Base-by-base conservation (phyloP, 805 yeast species). In the Jamesozyma gamospora region DNA sequence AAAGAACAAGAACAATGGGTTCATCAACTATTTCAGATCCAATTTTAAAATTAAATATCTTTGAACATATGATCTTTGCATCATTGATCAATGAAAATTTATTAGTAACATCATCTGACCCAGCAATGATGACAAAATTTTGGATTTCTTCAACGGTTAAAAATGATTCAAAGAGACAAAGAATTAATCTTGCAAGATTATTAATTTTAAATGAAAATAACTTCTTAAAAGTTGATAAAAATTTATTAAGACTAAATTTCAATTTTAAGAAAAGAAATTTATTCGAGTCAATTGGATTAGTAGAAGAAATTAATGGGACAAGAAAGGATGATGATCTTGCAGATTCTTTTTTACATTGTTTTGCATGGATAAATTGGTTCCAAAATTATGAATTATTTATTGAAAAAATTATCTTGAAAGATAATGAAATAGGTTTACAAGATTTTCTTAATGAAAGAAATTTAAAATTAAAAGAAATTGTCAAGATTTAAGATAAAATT, bases 221-320 rank as follows among this genome's bases (percentile, higher is more conserved):
- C 7, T 2, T 12, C 18, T 8, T 17, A 17, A 12, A 16, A 8
- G 9, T 31, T 4, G 10, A 31, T 11, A 5, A n/a, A 15, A 27
- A 11, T 4, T 36, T 4, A 4, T 4, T 11, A 16, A 25, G 17
- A 18, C 25, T 9, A 17, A 26, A 25, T 18, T 14, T 14, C 28
- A 29, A 19, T 29, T 6, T 12, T 8, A 30, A 31, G 17, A 16
- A 11, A 10, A 10, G n/a, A 11, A 30, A 35, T 47, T 39, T 65
- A 46, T 78, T 82, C 63, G 92, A 86, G 65, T 82, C 86, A 52
- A 73, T 83, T 63, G 48, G 81, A 63, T 73, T 84, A 57, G 75
- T 78, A 56, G 88, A 79, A 70, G 83, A 1, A 2, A 11, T 10
- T 4, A 47, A 52, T 11, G 63, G 63, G 0, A 36, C 44, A 4